Conservation (phyloP, 495 filamentous ascomycete species). For the Evansstolkia leycettana region DNA sequence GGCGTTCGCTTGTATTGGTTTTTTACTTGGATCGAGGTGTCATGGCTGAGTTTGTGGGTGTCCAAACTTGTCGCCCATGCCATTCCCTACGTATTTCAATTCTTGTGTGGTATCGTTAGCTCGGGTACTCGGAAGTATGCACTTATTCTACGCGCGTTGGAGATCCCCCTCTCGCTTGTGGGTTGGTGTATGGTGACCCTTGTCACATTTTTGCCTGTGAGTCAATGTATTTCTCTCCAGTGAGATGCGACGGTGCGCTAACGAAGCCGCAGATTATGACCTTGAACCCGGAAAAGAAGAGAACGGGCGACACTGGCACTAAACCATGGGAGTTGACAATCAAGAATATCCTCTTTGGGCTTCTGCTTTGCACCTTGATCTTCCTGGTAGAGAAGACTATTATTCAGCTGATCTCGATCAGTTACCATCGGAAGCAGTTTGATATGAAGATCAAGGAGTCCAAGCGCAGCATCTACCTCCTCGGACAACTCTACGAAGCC, state of each 20-base stretch:
- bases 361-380: conserved; percentile 65
- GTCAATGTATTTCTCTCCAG: conserved; percentile 4
- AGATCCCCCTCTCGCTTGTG: conserved; percentile 78
- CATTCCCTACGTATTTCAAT: conserved; percentile 74
- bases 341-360: conserved; percentile 60
- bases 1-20: conserved; percentile 63
- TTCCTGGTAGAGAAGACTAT: conserved; percentile 70
- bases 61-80: conserved; percentile 71
- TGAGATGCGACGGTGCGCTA: no score
- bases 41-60: conserved; percentile 82
- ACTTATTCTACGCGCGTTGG: conserved; percentile 61
- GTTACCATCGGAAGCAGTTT: conserved; percentile 92
- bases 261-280: conserved; percentile 38
- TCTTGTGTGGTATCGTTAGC: conserved; percentile 79
- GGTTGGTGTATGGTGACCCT: conserved; percentile 73
- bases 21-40: conserved; percentile 83
- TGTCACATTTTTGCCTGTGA: conserved; percentile 61
- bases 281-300: conserved; percentile 24
- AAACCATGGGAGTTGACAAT: conserved; percentile 48
- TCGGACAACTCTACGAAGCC: conserved; percentile 79
- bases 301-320: conserved; percentile 16
- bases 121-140: conserved; percentile 90
- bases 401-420: conserved; percentile 86
- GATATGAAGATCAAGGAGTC: conserved; percentile 75
- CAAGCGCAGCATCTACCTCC: conserved; percentile 68